Evolutionary conservation across 2,329 filamentous ascomycete genomes (phyloP), one percentile per base, ranked within the genome.

Genomic region (Ramularia collo-cygni): DNA sequence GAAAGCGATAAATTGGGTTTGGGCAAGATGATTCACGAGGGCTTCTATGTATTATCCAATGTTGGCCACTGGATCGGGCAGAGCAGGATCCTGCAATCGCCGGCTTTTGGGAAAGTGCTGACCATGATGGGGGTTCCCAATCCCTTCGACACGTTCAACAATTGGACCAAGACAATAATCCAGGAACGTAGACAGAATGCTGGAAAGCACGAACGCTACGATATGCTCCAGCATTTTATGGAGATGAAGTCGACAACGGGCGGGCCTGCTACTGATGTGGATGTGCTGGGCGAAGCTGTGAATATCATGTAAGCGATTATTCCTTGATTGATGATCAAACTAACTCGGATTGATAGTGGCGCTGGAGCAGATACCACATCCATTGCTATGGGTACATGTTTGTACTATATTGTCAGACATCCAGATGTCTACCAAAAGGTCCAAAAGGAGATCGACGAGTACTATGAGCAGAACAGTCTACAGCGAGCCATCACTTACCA

Each of bases 371-470:
- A 49, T 18, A 49, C 43, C 7, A 44, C 40, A 12, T 35, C 40
- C 8, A 40, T 43, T 14, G 44, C 19, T 4, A 42, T 46, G 35
- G 29, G 37, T 4, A 32, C 34, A 2, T 37, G 38, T 15, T 27
- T 47, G 2, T 47, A 42, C 21, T 31, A 44, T 12, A 30, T 42
- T 12, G 19, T 38, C 35, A 41, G 32, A 9, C 29, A 33, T 39
- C 21, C 24, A 28, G 32, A 42, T 17, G 19, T 31, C 10, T 42
- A 41, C 24, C 24, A 18, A 4, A 21, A 26, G 13, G 28, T 42
- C 3, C 42, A 42, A 28, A 12, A 35, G 0, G 69, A 73, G 44
- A 54, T 71, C 15, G 60, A 65, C 18, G 43, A 30, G 2, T 59
- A 60, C 8, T 45, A 50, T n/a, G 42, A 27, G 9, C 37, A 38